Conservation (phyloP, 1,284 basidiomycete species). For the Ganoderma multipileum region DNA sequence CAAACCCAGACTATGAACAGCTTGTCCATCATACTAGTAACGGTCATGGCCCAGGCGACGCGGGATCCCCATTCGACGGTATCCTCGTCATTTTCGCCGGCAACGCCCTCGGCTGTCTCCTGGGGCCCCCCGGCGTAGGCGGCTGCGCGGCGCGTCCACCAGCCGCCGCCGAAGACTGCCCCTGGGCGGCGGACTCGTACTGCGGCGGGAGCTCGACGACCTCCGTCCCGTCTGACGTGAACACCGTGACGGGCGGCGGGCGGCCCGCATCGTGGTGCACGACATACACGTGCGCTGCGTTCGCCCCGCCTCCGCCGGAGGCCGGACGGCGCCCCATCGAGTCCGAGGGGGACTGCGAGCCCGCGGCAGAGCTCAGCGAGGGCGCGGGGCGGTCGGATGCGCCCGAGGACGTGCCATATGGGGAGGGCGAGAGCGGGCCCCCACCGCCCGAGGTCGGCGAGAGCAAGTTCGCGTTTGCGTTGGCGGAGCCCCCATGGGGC, state of each 20-base stretch:
- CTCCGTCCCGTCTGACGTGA: conserved; percentile 57
- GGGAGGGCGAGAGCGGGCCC: background rate
- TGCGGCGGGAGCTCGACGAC: conserved; percentile 64
- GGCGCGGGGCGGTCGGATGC: background rate
- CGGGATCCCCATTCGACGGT: conserved; percentile 11
- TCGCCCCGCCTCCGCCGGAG: background rate
- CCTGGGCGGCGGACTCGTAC: conserved; percentile 40
- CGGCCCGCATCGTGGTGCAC: conserved; percentile 63
- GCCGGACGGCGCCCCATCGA: conserved; percentile 7
- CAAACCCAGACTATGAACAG: background rate
- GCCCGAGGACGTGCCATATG: background rate
- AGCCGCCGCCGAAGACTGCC: background rate
- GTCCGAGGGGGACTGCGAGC: background rate
- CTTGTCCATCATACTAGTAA: background rate
- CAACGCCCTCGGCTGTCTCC: conserved; percentile 21
- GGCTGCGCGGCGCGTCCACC: conserved; percentile 5
- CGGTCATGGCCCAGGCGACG: background rate
- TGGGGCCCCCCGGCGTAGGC: conserved; percentile 14
- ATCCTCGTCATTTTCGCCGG: conserved; percentile 17
- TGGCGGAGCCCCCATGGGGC: background rate
- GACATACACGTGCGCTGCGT: conserved; percentile 53
- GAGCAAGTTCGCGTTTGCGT: background rate
- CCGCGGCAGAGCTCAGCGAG: background rate
- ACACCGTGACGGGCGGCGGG: conserved; percentile 60
- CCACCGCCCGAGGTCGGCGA: background rate